Evolutionary conservation across 805 yeast species (phyloP), one percentile per base, ranked within the genome.

Genomic region (Clavispora asparagi): DNA sequence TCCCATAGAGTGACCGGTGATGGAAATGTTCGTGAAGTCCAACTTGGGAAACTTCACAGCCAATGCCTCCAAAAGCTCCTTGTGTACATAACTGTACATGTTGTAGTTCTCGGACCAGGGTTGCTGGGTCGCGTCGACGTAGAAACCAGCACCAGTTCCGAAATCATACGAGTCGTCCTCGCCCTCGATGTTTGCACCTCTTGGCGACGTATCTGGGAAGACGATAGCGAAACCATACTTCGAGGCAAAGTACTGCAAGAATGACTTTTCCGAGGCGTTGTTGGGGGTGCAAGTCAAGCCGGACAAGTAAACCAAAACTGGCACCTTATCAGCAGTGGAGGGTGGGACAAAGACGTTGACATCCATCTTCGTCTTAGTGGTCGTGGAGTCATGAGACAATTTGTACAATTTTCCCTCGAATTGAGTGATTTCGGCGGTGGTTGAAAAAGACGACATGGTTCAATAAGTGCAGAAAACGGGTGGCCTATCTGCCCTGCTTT

Each of bases 1-100:
- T 42, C 99, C 99, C 98, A 94, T 94, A 1, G 99, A 94, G 65
- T 94, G 98, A 39, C 99, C 99, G n/a, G 94, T 82, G 53, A 92
- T 80, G 17, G 92, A 78, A 43, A 82, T 76, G 36, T 78, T 83
- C 35, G 68, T 62, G 51, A 84, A 82, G 64, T 92, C 89, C 49
- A 92, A 69, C 36, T 67, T 64, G 2, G 68, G 49, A 45, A 64
- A 76, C 14, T 67, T 64, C 27, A 60, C 60, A 12, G 76, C 64
- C 54, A 88, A 69, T 27, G 65, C 67, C 23, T 67, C 66, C 33
- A 84, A 83, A 49, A 92, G 73, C 62, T 92, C 99, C 33, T 77
- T 64, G 55, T 82, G 83, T 26, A 92, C 79, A 59, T 92, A 92
- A 4, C 85, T 74, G 68, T 85, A 87, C 98, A 94, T 94, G 47